Conservation (phyloP, 2,329 filamentous ascomycete genomes). For the Talaromyces islandicus region DNA sequence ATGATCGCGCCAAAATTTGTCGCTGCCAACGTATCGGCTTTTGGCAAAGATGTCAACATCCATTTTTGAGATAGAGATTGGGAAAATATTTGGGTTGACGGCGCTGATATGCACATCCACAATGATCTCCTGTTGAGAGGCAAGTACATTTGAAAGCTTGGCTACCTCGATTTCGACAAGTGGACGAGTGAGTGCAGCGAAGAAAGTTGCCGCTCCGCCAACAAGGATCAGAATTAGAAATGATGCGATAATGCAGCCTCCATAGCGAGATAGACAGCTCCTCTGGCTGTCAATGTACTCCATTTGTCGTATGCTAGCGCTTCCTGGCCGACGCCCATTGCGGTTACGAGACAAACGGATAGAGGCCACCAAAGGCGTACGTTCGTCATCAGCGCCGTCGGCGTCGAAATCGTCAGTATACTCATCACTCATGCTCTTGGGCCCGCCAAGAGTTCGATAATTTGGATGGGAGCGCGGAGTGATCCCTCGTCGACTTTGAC, state of each 20-base stretch:
- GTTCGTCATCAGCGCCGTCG: slow-evolving; percentile 76
- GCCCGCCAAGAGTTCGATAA: slow-evolving; percentile 37
- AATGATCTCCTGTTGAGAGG: slow-evolving; percentile 92
- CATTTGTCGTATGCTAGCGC: slow-evolving; percentile 59
- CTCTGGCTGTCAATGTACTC: slow-evolving; percentile 65
- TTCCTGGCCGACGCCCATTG: slow-evolving; percentile 48
- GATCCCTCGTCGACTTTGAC: slow-evolving; percentile 64
- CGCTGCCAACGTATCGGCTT: slow-evolving; percentile 74
- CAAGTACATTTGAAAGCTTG: slow-evolving; percentile 81
- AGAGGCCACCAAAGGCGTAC: slow-evolving; percentile 69
- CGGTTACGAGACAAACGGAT: slow-evolving; percentile 56
- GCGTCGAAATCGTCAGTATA: slow-evolving; percentile 78
- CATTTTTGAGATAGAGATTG: slow-evolving; percentile 77
- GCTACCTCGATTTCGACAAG: slow-evolving; percentile 71
- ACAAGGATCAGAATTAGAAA: slow-evolving; percentile 75
- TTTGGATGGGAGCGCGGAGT: slow-evolving; percentile 59
- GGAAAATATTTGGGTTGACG: slow-evolving; percentile 87
- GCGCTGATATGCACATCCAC: slow-evolving; percentile 83
- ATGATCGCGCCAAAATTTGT: slow-evolving; percentile 36
- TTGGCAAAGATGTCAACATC: slow-evolving; percentile 94
- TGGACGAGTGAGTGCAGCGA: slow-evolving; percentile 86
- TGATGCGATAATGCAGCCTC: slow-evolving; percentile 80
- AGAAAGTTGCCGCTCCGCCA: slow-evolving; percentile 78
- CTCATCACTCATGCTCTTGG: slow-evolving; percentile 56
- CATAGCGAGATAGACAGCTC: slow-evolving; percentile 66